Conservation (phyloP, 495 filamentous ascomycete species). For the Tuber umbilicatum region DNA sequence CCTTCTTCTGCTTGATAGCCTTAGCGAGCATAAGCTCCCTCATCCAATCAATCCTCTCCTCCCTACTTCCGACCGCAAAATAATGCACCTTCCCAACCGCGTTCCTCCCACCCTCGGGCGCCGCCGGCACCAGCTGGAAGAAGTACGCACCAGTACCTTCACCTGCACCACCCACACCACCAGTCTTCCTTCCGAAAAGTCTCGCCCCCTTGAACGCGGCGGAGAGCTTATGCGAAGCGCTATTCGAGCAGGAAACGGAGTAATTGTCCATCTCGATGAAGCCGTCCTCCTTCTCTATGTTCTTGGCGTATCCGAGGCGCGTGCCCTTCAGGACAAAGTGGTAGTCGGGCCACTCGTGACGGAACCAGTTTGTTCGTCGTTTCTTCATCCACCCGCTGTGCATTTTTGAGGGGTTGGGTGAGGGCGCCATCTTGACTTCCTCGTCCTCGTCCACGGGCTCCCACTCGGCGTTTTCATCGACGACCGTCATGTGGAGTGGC, state of each 20-base stretch:
- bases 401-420: slow-evolving; percentile 47
- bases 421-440: slow-evolving; percentile 43
- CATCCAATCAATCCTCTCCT: slow-evolving; percentile 98
- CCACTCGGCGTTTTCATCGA: slow-evolving; percentile 43
- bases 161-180: slow-evolving; percentile 45
- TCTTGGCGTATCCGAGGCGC: slow-evolving; percentile 70
- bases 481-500: slow-evolving; percentile 39
- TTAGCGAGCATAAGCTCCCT: slow-evolving; percentile 94
- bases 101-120: slow-evolving; percentile 53
- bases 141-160: slow-evolving; percentile 62
- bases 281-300: slow-evolving; percentile 59
- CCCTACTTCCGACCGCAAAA: slow-evolving; percentile 77
- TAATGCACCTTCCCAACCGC: slow-evolving; percentile 72
- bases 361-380: slow-evolving; percentile 77
- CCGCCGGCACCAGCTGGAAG: slow-evolving; percentile 82
- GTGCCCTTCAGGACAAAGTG: slow-evolving; percentile 85
- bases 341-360: slow-evolving; percentile 88
- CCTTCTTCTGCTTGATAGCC: slow-evolving; percentile 71
- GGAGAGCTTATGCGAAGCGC: slow-evolving; percentile 67
- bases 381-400: slow-evolving; percentile 91
- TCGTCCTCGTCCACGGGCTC: slow-evolving; percentile 43
- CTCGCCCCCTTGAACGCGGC: slow-evolving; percentile 82
- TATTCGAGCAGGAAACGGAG: slow-evolving; percentile 77
- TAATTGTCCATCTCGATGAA: slow-evolving; percentile 93
- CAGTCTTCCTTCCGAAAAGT: slow-evolving; percentile 54